phyloP scores from a whole-genome alignment of 768 basidiomycete genomes.

The Rhizopogon vesiculosus region DNA sequence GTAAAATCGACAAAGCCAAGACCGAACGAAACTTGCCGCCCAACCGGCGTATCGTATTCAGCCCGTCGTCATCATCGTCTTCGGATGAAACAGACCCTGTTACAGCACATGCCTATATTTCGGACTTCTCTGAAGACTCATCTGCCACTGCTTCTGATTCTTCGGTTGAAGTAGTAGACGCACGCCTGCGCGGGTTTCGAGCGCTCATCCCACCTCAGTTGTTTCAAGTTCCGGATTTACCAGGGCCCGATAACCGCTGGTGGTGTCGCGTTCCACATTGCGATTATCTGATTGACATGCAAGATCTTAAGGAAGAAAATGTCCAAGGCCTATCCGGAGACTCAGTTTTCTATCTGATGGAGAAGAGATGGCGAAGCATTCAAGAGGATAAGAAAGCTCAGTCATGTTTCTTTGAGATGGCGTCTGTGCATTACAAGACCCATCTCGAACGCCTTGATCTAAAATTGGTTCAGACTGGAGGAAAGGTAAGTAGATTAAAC shows the following conservation, averaged over 20 bases:
- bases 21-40: background rate
- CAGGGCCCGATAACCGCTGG: conserved; percentile 45
- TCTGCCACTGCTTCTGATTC: conserved; percentile 39
- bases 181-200: conserved; percentile 15
- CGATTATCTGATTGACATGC: conserved; percentile 40
- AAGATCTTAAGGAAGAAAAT: conserved; percentile 33
- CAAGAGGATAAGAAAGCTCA: conserved; percentile 23
- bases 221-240: conserved; percentile 33
- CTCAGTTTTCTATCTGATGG: conserved; percentile 17
- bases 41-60: background rate
- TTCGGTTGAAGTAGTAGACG: conserved; percentile 17
- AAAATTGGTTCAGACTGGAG: conserved; percentile 9
- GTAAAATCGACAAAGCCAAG: conserved; percentile 16
- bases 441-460: conserved; percentile 20
- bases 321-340: conserved; percentile 17
- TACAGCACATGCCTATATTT: conserved; percentile 37
- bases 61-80: conserved; percentile 14
- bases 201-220: conserved; percentile 32
- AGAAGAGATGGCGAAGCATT: conserved; percentile 33
- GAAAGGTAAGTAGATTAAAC: conserved; percentile 11
- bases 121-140: conserved; percentile 55
- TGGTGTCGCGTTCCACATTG: conserved; percentile 44
- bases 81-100: conserved; percentile 12
- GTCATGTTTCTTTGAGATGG: conserved; percentile 19
- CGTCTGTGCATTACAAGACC: conserved; percentile 19